Evolutionary conservation across 169 alveolate species (phyloP), one percentile per base, ranked within the genome.

Genomic region (Eimeria zaria): DNA sequence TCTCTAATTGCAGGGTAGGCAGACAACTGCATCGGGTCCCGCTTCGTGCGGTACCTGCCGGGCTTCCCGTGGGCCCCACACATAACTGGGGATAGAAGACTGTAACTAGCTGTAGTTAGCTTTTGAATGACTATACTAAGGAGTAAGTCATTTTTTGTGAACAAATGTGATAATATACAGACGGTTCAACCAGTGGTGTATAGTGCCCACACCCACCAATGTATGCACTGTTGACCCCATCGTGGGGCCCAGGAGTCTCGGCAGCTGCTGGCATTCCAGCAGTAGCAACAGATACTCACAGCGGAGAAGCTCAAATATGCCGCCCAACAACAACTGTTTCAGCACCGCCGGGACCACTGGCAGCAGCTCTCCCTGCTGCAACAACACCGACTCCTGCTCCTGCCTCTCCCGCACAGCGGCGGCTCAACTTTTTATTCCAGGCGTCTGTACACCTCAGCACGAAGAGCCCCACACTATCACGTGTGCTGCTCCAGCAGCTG

Each of bases 401-500:
- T 51, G 91, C 91, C 22, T 83, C 91, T 5, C 91, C 91, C 20
- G 58, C 91, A 51, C 91, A 83, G 74, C 69, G 91, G 74, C 91
- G 91, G 76, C 91, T 83, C 20, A 83, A 83, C 91, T 83, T 83
- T 46, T 83, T 83, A 55, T 55, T 83, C 74, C 91, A 83, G 41
- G 91, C 91, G 91, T 83, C 91, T 51, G 91, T 83, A 55, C 91
- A 83, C 74, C 91, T 83, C 58, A 83, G 76, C 74, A 83, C 74
- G 36, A 83, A 55, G 91, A 51, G 91, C 67, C 91, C 91, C 44
- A 51, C 91, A 36, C 73, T 83, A 8, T 83, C 91, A 39, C 91
- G 91, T 39, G 91, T 83, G 69, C 91, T 83, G 20, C 76, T 51
- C 24, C 91, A 55, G 71, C 91, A 83, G 91, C 58, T 83, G 69